phyloP scores from a whole-genome alignment of 1,284 basidiomycete genomes.

The Boletus subluridellus region DNA sequence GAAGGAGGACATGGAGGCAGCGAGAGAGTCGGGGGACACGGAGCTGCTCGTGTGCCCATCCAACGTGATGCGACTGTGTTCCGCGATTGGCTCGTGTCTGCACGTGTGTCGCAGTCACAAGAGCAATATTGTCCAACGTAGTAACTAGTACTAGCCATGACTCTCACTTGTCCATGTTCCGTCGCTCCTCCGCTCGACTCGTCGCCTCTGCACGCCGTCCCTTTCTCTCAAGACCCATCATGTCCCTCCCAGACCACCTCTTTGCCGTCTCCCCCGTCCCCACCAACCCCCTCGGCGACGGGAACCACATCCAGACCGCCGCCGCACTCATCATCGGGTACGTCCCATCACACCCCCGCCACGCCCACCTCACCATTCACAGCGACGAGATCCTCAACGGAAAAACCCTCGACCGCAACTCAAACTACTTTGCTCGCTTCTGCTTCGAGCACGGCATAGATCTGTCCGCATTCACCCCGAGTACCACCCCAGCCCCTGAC shows the following conservation, averaged over 20 bases:
- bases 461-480: constrained; percentile 51
- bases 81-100: constrained; percentile 6
- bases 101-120: constrained; percentile 19
- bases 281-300: constrained; percentile 49
- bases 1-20: constrained; percentile 11
- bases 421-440: constrained; percentile 78
- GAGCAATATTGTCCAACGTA: too few species aligned
- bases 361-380: not conserved
- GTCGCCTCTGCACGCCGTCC: constrained; percentile 30
- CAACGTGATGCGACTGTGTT: constrained; percentile 7
- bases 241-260: not conserved
- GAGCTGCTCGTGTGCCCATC: constrained; percentile 17
- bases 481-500: not conserved
- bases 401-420: constrained; percentile 86
- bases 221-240: constrained; percentile 40
- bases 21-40: not conserved
- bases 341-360: constrained; percentile 5
- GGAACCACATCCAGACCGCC: constrained; percentile 65
- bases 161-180: constrained; percentile 3
- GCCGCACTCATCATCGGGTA: constrained; percentile 75
- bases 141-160: too few species aligned
- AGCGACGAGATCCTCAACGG: constrained; percentile 85
- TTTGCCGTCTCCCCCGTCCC: not conserved
- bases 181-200: not conserved
- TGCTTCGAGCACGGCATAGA: constrained; percentile 88